These are phyloP conservation scores for Termitomyces sp. DNA, from an alignment of 768 basidiomycete genomes.

Conservation along the genomic window DNA sequence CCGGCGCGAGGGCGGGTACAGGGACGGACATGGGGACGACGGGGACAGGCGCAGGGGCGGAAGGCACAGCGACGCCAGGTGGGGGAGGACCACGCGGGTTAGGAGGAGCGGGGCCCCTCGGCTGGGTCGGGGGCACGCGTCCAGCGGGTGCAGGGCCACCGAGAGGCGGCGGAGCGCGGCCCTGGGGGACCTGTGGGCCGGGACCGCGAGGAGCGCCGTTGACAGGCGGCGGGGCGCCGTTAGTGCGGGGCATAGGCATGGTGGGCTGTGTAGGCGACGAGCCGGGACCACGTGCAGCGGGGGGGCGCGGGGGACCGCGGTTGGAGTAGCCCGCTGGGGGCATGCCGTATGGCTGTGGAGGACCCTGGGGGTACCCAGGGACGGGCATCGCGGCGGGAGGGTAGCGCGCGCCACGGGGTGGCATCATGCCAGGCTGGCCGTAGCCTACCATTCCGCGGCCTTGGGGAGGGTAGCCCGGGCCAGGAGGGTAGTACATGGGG, in stretches of 20 bases:
- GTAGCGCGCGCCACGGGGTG: constrained; percentile 53
- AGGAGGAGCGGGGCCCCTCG: constrained; percentile 29
- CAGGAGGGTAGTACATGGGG: constrained; percentile 84
- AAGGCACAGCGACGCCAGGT: constrained; percentile 20
- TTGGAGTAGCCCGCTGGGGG: constrained; percentile 49
- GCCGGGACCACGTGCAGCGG: constrained; percentile 57
- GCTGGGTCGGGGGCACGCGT: constrained; percentile 8
- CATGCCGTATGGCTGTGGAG: constrained; percentile 71
- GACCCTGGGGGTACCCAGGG: constrained; percentile 40
- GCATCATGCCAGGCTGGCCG: constrained; percentile 80
- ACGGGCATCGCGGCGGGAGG: constrained; percentile 5
- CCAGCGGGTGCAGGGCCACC: not conserved
- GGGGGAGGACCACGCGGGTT: constrained; percentile 36
- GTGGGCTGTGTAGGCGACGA: constrained; percentile 65
- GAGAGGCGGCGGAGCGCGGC: constrained; percentile 1
- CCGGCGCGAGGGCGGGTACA: constrained; percentile 13
- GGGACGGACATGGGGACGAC: constrained; percentile 13
- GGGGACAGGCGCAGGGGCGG: constrained; percentile 20
- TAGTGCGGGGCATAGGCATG: constrained; percentile 61
- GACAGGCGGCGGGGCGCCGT: constrained; percentile 47
- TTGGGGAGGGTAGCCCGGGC: constrained; percentile 78
- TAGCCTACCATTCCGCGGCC: constrained; percentile 77
- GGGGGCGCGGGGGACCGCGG: constrained; percentile 55
- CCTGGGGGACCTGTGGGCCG: constrained; percentile 8
- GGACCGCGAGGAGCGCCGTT: constrained; percentile 45